Base-by-base conservation (phyloP, 495 filamentous ascomycete genomes). In the Lindgomyces ingoldianus region DNA sequence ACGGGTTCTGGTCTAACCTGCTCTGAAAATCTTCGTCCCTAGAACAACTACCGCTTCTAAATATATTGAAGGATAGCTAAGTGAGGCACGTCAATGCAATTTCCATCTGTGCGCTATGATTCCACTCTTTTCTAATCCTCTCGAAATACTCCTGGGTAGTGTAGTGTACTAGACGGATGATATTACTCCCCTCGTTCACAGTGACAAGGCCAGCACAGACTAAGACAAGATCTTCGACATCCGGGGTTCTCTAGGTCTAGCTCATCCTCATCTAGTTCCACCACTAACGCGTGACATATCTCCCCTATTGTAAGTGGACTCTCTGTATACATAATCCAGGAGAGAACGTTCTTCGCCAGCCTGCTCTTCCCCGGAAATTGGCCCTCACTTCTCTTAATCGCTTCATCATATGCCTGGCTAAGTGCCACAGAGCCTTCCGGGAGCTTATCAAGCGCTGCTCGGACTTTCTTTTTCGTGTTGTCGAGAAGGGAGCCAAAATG, bases 101-200 rank as follows among this genome's bases (percentile, higher is more conserved):
- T 10, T 68, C 45, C 6, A 39, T 11, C 33, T 78, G 63, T 1
- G 76, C 76, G 57, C 72, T 56, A 8, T 77, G 72, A 54, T 78
- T 76, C 74, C 74, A 79, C 9, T 58, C 45, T 1, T 56, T 33
- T 54, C 65, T 67, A n/a, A 66, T 78, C 22, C 70, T 63, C 24
- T 79, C 70, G 47, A 85, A 79, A 65, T 82, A 87, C 39, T 80
- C 76, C 57, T 84, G 77, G 0, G 81, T 73, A 1, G 84, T 84
- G 59, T 81, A 83, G 69, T 85, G 84, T 11, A 84, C 78, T 8
- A 87, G 72, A 16, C 80, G 79, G 45, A 85, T 72, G 27, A 80
- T 74, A 10, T 70, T 41, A 57, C 76, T 84, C 21, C 77, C 73
- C 22, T 76, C 22, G 45, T 86, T 80, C 10, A 83, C 51, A 1